Evolutionary conservation across 2,329 filamentous ascomycete genomes (phyloP).

Genomic region (Ophiostoma ips): DNA sequence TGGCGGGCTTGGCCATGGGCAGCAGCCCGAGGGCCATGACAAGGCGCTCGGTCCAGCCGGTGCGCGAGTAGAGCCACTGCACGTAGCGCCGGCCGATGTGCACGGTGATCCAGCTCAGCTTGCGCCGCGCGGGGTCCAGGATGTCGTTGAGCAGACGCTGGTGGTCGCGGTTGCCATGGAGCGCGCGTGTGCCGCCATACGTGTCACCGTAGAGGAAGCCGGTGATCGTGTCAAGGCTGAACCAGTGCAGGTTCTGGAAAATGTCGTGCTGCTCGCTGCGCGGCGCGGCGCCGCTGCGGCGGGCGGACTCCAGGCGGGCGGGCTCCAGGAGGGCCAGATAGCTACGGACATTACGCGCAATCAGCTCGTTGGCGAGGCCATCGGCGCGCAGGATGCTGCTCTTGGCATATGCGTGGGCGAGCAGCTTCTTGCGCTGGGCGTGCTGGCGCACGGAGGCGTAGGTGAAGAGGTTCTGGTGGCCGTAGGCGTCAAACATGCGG

Average conservation of each 20-base stretch:
- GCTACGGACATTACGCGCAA: slow-evolving; percentile 9
- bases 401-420: slow-evolving; percentile 40
- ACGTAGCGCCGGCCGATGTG: slow-evolving; percentile 30
- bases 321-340: slow-evolving; percentile 12
- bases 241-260: slow-evolving; percentile 37
- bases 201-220: slow-evolving; percentile 33
- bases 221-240: slow-evolving; percentile 37
- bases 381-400: slow-evolving; percentile 25
- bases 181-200: slow-evolving; percentile 28
- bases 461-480: slow-evolving; percentile 37
- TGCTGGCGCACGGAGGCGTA: slow-evolving; percentile 31
- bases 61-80: slow-evolving; percentile 32
- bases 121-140: slow-evolving; percentile 29
- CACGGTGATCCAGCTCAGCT: slow-evolving; percentile 34
- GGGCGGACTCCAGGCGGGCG: slow-evolving; percentile 4
- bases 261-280: slow-evolving; percentile 24
- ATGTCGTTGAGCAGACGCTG: slow-evolving; percentile 32
- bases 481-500: slow-evolving; percentile 41
- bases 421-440: slow-evolving; percentile 35
- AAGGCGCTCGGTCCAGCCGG: slow-evolving; percentile 23
- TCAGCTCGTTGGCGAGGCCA: slow-evolving; percentile 25
- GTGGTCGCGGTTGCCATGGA: slow-evolving; percentile 21
- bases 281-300: slow-evolving; percentile 4
- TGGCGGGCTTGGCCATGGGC: slow-evolving; percentile 35
- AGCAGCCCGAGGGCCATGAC: slow-evolving; percentile 23